These are phyloP conservation scores for Calocybe indica DNA, from an alignment of 768 basidiomycete species.

Conservation along the genomic window DNA sequence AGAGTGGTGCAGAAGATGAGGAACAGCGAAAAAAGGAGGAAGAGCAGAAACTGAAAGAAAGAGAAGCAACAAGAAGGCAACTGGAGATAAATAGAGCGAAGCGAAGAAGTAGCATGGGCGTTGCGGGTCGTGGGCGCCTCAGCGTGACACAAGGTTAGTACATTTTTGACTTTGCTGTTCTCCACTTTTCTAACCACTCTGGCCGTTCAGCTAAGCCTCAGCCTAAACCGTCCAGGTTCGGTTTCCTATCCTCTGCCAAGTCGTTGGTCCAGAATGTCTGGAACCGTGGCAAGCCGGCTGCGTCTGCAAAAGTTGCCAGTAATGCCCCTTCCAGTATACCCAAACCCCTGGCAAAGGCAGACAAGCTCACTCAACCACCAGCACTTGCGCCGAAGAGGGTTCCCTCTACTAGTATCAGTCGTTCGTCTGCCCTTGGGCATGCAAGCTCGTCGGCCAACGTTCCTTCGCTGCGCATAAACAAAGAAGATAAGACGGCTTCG, in stretches of 20 bases:
- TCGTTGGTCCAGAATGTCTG: constrained; percentile 69
- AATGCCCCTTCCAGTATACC: constrained; percentile 17
- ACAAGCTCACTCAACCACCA: constrained; percentile 4
- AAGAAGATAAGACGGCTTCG: constrained; percentile 7
- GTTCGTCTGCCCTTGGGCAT: constrained; percentile 15
- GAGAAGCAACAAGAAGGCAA: constrained; percentile 55
- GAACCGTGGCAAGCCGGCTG: constrained; percentile 45
- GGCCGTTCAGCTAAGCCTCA: constrained; percentile 29
- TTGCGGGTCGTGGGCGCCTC: constrained; percentile 9
- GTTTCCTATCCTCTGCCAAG: constrained; percentile 69
- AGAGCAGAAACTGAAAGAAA: constrained; percentile 42
- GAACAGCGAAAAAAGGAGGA: constrained; percentile 33
- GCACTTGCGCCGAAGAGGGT: constrained; percentile 9
- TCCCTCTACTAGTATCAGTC: constrained; percentile 8
- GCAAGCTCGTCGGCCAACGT: constrained; percentile 9
- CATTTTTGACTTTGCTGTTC: constrained; percentile 13
- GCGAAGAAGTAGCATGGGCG: constrained; percentile 62
- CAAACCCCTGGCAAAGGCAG: constrained; percentile 4
- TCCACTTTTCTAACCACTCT: constrained; percentile 3
- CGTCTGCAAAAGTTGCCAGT: constrained; percentile 16
- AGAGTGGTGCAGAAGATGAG: constrained; percentile 20
- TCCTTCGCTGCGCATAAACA: constrained; percentile 12
- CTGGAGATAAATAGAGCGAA: constrained; percentile 62
- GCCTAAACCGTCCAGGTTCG: constrained; percentile 52
- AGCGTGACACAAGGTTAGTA: constrained; percentile 20